phyloP scores from a whole-genome alignment of 2,329 filamentous ascomycete species.

The Orbilia javanica region DNA sequence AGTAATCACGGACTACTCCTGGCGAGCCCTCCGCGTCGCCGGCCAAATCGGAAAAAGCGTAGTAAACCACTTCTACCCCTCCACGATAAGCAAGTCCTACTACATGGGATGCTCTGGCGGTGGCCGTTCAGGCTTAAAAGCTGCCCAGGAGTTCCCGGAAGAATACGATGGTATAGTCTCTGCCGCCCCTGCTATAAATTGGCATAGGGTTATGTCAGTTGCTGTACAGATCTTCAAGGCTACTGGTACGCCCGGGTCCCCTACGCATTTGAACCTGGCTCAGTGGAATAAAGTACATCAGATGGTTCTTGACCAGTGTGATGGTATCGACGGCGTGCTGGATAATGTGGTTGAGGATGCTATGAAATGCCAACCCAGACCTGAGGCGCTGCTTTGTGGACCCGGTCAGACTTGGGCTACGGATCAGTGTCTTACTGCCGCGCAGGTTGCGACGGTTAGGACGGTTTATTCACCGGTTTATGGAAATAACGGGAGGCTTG shows the following conservation, averaged over 20 bases:
- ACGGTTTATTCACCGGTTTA: conserved; percentile 64
- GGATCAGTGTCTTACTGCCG: conserved; percentile 62
- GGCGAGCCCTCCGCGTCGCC: conserved; percentile 38
- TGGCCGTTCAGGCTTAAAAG: conserved; percentile 68
- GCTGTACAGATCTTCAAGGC: conserved; percentile 57
- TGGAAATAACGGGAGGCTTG: conserved; percentile 63
- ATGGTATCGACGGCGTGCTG: conserved; percentile 67
- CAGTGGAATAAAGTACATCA: conserved; percentile 64
- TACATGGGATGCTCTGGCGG: conserved; percentile 69
- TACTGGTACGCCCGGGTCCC: conserved; percentile 60
- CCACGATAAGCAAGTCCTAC: conserved; percentile 65
- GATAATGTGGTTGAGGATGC: conserved; percentile 68
- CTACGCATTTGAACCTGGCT: conserved; percentile 60
- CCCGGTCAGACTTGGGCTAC: conserved; percentile 34
- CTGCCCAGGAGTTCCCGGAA: conserved; percentile 66
- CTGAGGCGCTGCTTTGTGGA: conserved; percentile 64
- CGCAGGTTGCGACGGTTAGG: conserved; percentile 63
- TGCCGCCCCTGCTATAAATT: conserved; percentile 66
- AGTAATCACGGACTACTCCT: conserved; percentile 49
- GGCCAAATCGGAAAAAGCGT: conserved; percentile 29
- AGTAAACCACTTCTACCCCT: conserved; percentile 35
- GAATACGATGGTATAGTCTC: conserved; percentile 69
- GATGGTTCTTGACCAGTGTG: conserved; percentile 68
- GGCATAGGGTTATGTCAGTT: conserved; percentile 64
- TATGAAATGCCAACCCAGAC: conserved; percentile 63